Conservation (phyloP, 2,329 filamentous ascomycete species). For the Curvularia verruculosa region DNA sequence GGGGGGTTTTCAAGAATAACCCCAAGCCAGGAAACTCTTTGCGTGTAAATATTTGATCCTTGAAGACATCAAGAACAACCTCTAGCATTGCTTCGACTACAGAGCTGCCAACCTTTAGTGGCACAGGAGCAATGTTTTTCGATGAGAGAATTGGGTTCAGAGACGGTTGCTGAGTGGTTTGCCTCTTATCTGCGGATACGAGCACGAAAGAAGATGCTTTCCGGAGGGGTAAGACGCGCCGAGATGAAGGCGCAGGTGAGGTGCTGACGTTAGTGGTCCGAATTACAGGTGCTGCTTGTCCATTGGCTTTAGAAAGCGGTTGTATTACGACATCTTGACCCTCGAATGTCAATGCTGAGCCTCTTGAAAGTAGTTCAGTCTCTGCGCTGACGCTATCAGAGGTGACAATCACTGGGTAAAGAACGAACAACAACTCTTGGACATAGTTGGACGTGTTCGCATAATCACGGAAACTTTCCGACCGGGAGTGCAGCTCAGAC, state of each 20-base stretch:
- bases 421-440: constrained; percentile 74
- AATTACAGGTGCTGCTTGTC: constrained; percentile 68
- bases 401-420: constrained; percentile 89
- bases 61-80: constrained; percentile 78
- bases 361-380: constrained; percentile 83
- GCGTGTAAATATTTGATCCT: constrained; percentile 81
- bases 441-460: constrained; percentile 79
- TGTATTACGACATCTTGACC: constrained; percentile 84
- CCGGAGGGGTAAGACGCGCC: constrained; percentile 68
- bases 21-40: constrained; percentile 92
- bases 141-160: constrained; percentile 69
- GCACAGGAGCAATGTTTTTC: constrained; percentile 56
- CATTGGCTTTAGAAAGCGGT: constrained; percentile 68
- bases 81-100: constrained; percentile 79
- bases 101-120: constrained; percentile 65
- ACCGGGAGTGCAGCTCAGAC: constrained; percentile 77
- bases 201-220: constrained; percentile 92
- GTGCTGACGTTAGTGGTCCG: constrained; percentile 68
- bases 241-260: constrained; percentile 40
- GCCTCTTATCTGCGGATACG: constrained; percentile 71
- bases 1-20: constrained; percentile 84
- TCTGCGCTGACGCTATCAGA: constrained; percentile 82
- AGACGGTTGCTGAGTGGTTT: constrained; percentile 63
- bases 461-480: constrained; percentile 80
- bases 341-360: constrained; percentile 82